phyloP scores from a whole-genome alignment of 495 filamentous ascomycete genomes.

The Tuber borchii region DNA sequence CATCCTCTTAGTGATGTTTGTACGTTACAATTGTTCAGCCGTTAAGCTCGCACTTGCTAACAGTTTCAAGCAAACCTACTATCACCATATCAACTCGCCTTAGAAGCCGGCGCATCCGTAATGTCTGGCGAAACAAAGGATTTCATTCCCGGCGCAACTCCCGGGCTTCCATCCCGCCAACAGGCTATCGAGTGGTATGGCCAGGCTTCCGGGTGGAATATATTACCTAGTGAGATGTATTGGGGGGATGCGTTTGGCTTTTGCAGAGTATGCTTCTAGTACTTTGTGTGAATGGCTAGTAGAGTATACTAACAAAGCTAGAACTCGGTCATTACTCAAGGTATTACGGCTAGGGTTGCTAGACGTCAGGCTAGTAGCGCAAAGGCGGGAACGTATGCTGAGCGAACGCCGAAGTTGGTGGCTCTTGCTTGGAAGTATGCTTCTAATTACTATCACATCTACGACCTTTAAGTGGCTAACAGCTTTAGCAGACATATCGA shows the following conservation, averaged over 20 bases:
- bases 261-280: conserved; percentile 43
- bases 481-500: conserved; percentile 18
- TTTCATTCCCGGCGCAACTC: conserved; percentile 57
- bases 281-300: neutral
- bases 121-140: conserved; percentile 43
- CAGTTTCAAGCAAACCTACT: conserved; percentile 29
- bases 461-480: neutral
- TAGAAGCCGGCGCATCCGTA: conserved; percentile 32
- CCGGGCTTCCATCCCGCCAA: conserved; percentile 66
- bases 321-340: conserved; percentile 80
- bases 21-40: conserved; percentile 56
- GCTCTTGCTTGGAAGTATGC: conserved; percentile 61
- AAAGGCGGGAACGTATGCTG: conserved; percentile 65
- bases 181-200: conserved; percentile 72
- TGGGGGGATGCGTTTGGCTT: conserved; percentile 61
- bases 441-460: neutral
- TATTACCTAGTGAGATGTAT: conserved; percentile 55
- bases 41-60: conserved; percentile 2
- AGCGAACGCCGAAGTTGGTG: conserved; percentile 59
- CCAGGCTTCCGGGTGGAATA: conserved; percentile 60
- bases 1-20: conserved; percentile 84
- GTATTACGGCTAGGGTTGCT: conserved; percentile 81
- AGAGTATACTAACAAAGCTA: conserved; percentile 41
- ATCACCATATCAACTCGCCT: conserved; percentile 33
- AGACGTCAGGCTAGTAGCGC: conserved; percentile 82